Percentiles rank a stretch among this genome's conserved stretches.
Evolutionary conservation across 768 basidiomycete species (phyloP).

Genomic region (Naganishia friedmannii): DNA sequence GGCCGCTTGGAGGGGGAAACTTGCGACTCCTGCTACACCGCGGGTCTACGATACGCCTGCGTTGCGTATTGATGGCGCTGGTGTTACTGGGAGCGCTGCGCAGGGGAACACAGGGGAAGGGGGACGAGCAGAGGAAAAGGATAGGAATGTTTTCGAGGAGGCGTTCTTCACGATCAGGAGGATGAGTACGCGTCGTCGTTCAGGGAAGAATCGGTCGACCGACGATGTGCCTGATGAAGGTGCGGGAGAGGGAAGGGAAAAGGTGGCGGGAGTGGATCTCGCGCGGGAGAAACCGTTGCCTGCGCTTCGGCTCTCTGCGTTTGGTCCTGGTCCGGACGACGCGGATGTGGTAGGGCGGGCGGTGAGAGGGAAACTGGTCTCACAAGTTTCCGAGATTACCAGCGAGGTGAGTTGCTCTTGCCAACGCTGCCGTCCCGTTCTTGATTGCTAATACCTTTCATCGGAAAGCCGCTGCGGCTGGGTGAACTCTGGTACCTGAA

Average conservation of each 20-base stretch:
- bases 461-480: slow-evolving; percentile 76
- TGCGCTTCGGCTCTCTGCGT: not conserved
- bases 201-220: slow-evolving; percentile 5
- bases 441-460: too few species aligned
- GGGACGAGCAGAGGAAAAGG: not conserved
- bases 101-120: not conserved
- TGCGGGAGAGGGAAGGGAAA: not conserved
- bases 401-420: slow-evolving; percentile 27
- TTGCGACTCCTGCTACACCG: not conserved
- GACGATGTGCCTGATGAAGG: not conserved
- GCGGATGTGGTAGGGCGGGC: not conserved
- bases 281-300: slow-evolving; percentile 26
- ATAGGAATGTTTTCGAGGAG: slow-evolving; percentile 26
- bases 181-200: slow-evolving; percentile 31
- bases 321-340: not conserved
- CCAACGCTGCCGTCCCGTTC: too few species aligned
- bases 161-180: slow-evolving; percentile 34
- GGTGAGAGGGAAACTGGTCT: slow-evolving; percentile 21
- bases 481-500: slow-evolving; percentile 89
- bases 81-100: not conserved
- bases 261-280: not conserved
- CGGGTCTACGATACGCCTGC: not conserved
- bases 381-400: slow-evolving; percentile 22
- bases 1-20: slow-evolving; percentile 29
- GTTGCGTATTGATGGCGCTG: not conserved